Conservation (phyloP, 805 yeast species). For the Wilhelminamyces savonicus region DNA sequence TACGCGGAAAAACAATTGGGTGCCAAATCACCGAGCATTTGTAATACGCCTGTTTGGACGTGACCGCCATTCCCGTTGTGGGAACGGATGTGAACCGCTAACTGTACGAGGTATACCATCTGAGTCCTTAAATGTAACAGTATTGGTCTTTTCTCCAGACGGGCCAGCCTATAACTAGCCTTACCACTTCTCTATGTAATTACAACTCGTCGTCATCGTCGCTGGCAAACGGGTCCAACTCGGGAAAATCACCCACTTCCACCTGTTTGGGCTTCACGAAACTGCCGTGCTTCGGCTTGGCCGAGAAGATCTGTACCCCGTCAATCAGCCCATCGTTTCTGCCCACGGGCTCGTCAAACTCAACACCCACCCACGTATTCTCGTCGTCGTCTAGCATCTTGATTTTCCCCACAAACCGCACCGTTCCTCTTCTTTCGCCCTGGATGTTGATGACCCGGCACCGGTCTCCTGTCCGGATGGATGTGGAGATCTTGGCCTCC, state of each 20-base stretch:
- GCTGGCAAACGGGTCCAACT: conserved; percentile 36
- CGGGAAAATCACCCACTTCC: conserved; percentile 64
- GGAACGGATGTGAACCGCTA: no score
- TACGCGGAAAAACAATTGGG: no score
- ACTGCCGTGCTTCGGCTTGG: conserved; percentile 61
- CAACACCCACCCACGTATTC: conserved; percentile 73
- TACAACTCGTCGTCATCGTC: no score
- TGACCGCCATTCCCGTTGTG: no score
- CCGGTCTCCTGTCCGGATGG: conserved; percentile 43
- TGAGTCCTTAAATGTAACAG: no score
- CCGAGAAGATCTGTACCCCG: conserved; percentile 53
- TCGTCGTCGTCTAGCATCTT: conserved; percentile 48
- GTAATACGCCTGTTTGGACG: no score
- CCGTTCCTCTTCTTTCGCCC: conserved; percentile 61
- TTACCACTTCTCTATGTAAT: no score
- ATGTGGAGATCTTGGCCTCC: conserved; percentile 17
- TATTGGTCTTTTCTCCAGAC: no score
- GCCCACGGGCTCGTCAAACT: conserved; percentile 81
- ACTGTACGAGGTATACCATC: no score
- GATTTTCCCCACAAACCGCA: conserved; percentile 65
- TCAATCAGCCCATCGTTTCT: conserved; percentile 75
- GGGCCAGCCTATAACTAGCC: no score
- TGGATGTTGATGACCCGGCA: conserved; percentile 43
- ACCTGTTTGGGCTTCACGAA: conserved; percentile 68
- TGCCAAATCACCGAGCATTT: no score